Conservation (phyloP, 179 eudicot genomes). For the Dionaea muscipula region DNA sequence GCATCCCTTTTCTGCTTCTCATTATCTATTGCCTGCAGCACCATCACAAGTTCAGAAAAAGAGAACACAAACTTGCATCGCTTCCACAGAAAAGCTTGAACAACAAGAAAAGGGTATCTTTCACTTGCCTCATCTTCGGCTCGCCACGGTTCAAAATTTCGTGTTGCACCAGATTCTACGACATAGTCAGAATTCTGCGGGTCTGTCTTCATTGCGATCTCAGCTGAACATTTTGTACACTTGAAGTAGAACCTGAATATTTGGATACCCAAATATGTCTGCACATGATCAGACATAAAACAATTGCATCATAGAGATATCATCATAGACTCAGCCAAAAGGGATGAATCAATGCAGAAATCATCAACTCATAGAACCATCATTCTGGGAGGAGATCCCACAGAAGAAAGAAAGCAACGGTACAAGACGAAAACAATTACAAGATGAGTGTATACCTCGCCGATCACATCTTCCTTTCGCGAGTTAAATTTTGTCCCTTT, state of each 20-base stretch:
- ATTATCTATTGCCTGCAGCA: constrained; percentile 39
- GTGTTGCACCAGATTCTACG: constrained; percentile 76
- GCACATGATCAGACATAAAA: constrained; percentile 12
- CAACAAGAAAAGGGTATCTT: background rate
- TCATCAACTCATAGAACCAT: too few relatives aligned
- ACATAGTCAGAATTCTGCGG: constrained; percentile 83
- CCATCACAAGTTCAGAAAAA: background rate
- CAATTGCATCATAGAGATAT: too few relatives aligned
- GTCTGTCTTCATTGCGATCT: constrained; percentile 73
- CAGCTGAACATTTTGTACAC: constrained; percentile 84
- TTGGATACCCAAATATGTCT: constrained; percentile 90
- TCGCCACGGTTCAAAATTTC: constrained; percentile 96
- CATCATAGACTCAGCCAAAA: too few relatives aligned
- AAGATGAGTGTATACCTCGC: constrained; percentile 38
- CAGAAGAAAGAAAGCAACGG: too few relatives aligned
- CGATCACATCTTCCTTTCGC: constrained; percentile 69
- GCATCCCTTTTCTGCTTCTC: constrained; percentile 59
- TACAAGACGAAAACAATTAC: background rate
- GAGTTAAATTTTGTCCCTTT: constrained; percentile 93
- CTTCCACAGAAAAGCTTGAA: background rate
- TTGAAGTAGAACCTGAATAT: constrained; percentile 80
- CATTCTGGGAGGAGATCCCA: too few relatives aligned
- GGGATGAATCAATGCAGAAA: too few relatives aligned
- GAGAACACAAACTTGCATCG: background rate
- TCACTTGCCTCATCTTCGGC: constrained; percentile 61